Evolutionary conservation across 768 basidiomycete genomes (phyloP), one percentile per base, ranked within the genome.

Genomic region (Pleurotus giganteus): DNA sequence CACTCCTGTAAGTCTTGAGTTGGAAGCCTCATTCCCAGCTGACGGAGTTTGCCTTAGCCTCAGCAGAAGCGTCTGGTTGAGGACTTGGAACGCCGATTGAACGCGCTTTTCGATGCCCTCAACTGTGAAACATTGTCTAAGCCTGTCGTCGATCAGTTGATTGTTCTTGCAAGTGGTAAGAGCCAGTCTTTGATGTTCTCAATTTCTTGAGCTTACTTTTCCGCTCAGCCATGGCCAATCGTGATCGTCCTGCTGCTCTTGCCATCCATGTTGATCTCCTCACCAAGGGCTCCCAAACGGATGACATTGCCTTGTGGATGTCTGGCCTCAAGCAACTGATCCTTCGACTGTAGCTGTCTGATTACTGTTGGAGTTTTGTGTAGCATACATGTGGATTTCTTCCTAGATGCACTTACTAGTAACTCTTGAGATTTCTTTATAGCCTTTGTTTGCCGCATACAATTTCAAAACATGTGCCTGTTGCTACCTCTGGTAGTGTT

Each of bases 301-400:
- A 91, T 49, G 92, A 95, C 61, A 91, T 95, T 65, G 85, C 82
- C 1, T 64, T 89, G 53, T 89, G 86, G 87, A 90, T 94, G 91
- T 86, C 92, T 11, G 92, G 89, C 5, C 71, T 96, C 55, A 96
- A 96, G 70, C 91, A 94, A 66, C 69, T 97, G 60, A 89, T 96
- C 65, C 74, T 85, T 75, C 79, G 82, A 61, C 61, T 91, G 70
- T 90, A 65, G 58, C n/a, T 34, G 7, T 34, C 32, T n/a, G n/a
- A n/a, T n/a, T n/a, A n/a, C n/a, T n/a, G n/a, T n/a, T n/a, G n/a
- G n/a, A n/a, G n/a, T n/a, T n/a, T n/a, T n/a, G n/a, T n/a, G n/a
- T n/a, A n/a, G n/a, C n/a, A n/a, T n/a, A n/a, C n/a, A n/a, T n/a
- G n/a, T n/a, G n/a, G n/a, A n/a, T n/a, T n/a, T n/a, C n/a, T n/a